A percentile compares a stretch with the other conserved stretches of the same genome.
Evolutionary conservation across 2,329 filamentous ascomycete genomes (phyloP).

Genomic region (Pestalotiopsis sp.): DNA sequence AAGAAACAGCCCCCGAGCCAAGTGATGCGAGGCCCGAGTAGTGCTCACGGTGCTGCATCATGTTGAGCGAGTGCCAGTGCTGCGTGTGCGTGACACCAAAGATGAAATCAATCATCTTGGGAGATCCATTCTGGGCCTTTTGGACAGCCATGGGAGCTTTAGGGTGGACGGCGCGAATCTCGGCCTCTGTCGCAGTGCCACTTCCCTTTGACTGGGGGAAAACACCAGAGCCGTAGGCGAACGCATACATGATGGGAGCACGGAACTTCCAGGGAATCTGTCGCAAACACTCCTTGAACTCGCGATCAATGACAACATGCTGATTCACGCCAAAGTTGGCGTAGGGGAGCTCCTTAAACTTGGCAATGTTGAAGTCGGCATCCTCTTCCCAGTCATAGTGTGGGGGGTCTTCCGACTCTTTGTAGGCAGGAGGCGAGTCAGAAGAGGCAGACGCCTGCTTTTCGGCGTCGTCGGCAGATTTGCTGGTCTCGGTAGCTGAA

Average conservation of each 20-base stretch:
- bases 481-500: conserved; percentile 23
- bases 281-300: conserved; percentile 89
- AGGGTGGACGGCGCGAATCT: conserved; percentile 71
- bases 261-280: conserved; percentile 89
- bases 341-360: conserved; percentile 76
- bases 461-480: conserved; percentile 24
- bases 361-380: conserved; percentile 69
- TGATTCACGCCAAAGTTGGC: conserved; percentile 91
- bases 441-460: conserved; percentile 24
- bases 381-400: conserved; percentile 72
- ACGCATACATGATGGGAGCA: conserved; percentile 92
- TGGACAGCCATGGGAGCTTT: conserved; percentile 79
- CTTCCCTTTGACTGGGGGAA: conserved; percentile 71
- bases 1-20: conserved; percentile 82
- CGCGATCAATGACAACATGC: conserved; percentile 92
- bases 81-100: conserved; percentile 93
- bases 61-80: conserved; percentile 95
- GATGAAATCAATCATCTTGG: conserved; percentile 98
- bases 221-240: conserved; percentile 96
- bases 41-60: conserved; percentile 85
- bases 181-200: conserved; percentile 54
- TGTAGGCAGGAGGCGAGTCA: conserved; percentile 25
- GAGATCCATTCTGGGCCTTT: conserved; percentile 82
- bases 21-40: conserved; percentile 85
- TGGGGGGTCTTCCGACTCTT: conserved; percentile 19